These are phyloP conservation scores for Aspergillus quadrilineatus DNA, from an alignment of 2,329 filamentous ascomycete species.

Conservation along the genomic window DNA sequence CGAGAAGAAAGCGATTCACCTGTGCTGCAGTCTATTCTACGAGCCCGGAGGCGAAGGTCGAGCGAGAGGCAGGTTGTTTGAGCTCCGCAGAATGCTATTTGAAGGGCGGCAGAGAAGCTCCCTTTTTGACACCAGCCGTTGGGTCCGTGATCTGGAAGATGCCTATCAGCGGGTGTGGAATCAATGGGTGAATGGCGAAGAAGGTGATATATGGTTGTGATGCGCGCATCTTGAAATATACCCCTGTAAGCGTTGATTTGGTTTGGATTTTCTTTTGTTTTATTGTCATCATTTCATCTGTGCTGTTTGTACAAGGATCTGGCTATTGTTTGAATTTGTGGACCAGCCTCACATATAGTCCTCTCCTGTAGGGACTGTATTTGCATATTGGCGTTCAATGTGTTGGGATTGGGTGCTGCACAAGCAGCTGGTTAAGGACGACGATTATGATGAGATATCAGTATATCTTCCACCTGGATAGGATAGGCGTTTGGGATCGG, in stretches of 20 bases:
- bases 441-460: slow-evolving; percentile 2
- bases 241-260: slow-evolving; percentile 37
- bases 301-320: background rate
- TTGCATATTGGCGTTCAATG: slow-evolving; percentile 15
- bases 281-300: background rate
- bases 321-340: slow-evolving; percentile 5
- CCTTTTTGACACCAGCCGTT: slow-evolving; percentile 85
- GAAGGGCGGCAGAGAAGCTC: slow-evolving; percentile 80
- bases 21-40: slow-evolving; percentile 67
- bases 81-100: slow-evolving; percentile 79
- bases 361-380: slow-evolving; percentile 8
- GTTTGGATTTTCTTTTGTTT: slow-evolving; percentile 20
- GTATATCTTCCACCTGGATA: background rate
- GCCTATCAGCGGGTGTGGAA: slow-evolving; percentile 88
- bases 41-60: slow-evolving; percentile 35
- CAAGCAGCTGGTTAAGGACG: background rate
- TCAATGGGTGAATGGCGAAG: slow-evolving; percentile 78
- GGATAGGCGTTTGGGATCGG: slow-evolving; percentile 6
- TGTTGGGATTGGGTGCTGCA: background rate
- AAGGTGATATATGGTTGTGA: slow-evolving; percentile 87
- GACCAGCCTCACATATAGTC: slow-evolving; percentile 3
- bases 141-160: slow-evolving; percentile 84
- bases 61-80: slow-evolving; percentile 65
- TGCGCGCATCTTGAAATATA: slow-evolving; percentile 34
- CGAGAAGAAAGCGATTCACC: slow-evolving; percentile 69